These are phyloP conservation scores for Chamaecyparis obtusa DNA, from an alignment of 75 land plant species.

Conservation along the genomic window DNA sequence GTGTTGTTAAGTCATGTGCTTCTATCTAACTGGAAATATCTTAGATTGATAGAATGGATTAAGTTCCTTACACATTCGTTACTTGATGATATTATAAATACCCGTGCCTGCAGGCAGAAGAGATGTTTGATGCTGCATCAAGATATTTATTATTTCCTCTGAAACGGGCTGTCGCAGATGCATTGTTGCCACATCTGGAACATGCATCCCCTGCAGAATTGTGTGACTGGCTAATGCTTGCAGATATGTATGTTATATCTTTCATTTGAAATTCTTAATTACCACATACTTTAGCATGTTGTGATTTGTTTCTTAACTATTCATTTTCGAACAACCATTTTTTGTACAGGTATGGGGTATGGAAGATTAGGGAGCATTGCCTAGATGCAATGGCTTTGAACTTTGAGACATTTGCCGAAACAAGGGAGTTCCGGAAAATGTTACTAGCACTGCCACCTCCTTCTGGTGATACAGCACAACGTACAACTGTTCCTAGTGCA, in stretches of 20 bases:
- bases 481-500: slow-evolving; percentile 88
- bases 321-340: not conserved
- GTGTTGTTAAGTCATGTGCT: not conserved
- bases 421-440: slow-evolving; percentile 75
- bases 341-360: slow-evolving; percentile 74
- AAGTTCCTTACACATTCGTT: not conserved
- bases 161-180: slow-evolving; percentile 95
- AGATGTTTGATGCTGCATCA: slow-evolving; percentile 96
- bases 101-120: slow-evolving; percentile 63
- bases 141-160: slow-evolving; percentile 88
- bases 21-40: not conserved
- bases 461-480: slow-evolving; percentile 77
- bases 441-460: slow-evolving; percentile 81
- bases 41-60: not conserved
- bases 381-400: slow-evolving; percentile 86
- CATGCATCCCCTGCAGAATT: slow-evolving; percentile 74
- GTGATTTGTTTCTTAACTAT: not conserved
- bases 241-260: slow-evolving; percentile 72
- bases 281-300: not conserved
- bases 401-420: slow-evolving; percentile 86
- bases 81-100: not conserved
- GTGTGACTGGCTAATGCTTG: slow-evolving; percentile 81
- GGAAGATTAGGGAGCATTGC: slow-evolving; percentile 85
- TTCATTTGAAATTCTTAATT: not conserved
- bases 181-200: slow-evolving; percentile 76